phyloP scores from a whole-genome alignment of 345 rosid species.

The Euphorbia peplus region DNA sequence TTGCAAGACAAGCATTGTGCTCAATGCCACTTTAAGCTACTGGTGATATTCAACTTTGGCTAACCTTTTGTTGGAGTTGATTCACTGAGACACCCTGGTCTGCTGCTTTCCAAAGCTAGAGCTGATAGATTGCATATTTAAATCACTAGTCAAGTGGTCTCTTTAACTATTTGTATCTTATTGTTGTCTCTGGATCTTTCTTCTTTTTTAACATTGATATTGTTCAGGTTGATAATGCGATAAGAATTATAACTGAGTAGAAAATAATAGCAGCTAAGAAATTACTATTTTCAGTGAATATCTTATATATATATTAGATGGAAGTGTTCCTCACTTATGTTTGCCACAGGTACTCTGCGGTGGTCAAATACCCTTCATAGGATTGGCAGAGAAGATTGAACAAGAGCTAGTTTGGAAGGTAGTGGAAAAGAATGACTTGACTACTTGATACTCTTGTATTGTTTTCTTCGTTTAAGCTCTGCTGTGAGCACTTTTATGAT shows the following conservation, averaged over 20 bases:
- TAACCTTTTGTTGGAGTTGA: neutral
- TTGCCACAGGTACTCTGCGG: conserved; percentile 65
- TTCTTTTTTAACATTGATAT: neutral
- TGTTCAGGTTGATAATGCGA: neutral
- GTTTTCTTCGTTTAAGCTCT: conserved; percentile 11
- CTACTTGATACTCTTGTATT: conserved; percentile 9
- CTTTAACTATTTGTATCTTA: neutral
- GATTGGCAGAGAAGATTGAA: conserved; percentile 85
- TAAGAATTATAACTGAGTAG: neutral
- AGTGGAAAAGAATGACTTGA: conserved; percentile 15
- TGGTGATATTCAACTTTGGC: neutral
- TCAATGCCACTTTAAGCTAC: neutral
- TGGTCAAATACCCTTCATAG: conserved; percentile 83
- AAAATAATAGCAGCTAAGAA: neutral
- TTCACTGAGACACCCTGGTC: neutral
- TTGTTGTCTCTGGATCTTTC: neutral
- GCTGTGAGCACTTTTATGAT: conserved; percentile 15
- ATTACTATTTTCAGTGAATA: neutral
- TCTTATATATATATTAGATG: neutral
- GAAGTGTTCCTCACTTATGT: conserved; percentile 12
- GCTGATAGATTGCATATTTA: neutral
- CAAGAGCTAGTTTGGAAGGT: conserved; percentile 98
- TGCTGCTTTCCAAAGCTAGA: neutral
- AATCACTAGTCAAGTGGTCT: neutral
- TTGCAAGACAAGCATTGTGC: neutral